Evolutionary conservation across 192 early-diverging fungal genomes (phyloP).

Genomic region (Phlyctochytrium bullatum): DNA sequence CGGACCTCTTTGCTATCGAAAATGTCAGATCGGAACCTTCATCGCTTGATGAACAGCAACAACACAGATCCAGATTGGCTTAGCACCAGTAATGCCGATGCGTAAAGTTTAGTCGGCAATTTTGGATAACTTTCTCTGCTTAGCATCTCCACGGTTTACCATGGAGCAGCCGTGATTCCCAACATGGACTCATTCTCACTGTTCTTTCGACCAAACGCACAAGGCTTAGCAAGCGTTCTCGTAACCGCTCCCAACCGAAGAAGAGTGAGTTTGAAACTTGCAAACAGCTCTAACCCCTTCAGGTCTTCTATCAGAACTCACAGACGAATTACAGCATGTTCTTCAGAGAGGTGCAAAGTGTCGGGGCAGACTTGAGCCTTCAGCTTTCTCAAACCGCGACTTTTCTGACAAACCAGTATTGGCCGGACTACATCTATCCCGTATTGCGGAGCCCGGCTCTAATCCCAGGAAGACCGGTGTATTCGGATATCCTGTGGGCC

Average conservation of each 20-base stretch:
- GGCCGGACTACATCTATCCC: not conserved
- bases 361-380: not conserved
- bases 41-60: not conserved
- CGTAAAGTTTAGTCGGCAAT: not conserved
- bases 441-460: not conserved
- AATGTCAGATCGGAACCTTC: not conserved
- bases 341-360: too few relatives aligned
- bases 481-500: not conserved
- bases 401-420: not conserved
- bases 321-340: too few relatives aligned
- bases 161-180: not conserved
- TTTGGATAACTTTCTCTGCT: not conserved
- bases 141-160: not conserved
- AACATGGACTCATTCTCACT: too few relatives aligned
- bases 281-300: too few relatives aligned
- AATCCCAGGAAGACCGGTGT: not conserved
- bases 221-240: too few relatives aligned
- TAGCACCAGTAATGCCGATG: too few relatives aligned
- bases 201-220: too few relatives aligned
- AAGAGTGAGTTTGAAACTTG: too few relatives aligned
- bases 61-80: not conserved
- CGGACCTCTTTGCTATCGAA: not conserved
- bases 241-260: too few relatives aligned
- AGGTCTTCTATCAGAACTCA: too few relatives aligned
- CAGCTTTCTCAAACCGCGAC: not conserved